phyloP scores from a whole-genome alignment of 345 rosid genomes.

The Moricandia arvensis region DNA sequence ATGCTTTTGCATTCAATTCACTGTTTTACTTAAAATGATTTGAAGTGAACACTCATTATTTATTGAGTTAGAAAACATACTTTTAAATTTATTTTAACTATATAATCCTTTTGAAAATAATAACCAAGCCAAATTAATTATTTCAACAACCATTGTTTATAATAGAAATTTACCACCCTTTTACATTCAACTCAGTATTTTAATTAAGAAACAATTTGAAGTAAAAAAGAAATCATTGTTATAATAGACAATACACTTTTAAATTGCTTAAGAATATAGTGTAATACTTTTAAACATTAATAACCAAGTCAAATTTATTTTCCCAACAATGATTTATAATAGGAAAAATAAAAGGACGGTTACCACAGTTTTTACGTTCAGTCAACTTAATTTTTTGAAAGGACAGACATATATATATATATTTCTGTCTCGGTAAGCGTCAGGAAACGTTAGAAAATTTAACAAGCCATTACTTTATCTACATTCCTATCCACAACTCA shows the following conservation, averaged over 20 bases:
- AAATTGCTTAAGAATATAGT: neutral
- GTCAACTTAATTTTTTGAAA: neutral
- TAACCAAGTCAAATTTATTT: neutral
- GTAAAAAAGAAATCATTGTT: neutral
- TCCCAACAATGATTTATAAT: neutral
- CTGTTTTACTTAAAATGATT: neutral
- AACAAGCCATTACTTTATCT: neutral
- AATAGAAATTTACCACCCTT: neutral
- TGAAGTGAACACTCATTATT: neutral
- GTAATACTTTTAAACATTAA: neutral
- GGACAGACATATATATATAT: neutral
- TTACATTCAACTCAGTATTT: neutral
- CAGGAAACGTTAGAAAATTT: neutral
- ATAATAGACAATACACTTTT: neutral
- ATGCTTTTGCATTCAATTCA: neutral
- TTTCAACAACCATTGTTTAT: constrained; percentile 5
- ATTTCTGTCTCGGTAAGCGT: too few relatives aligned
- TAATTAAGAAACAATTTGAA: neutral
- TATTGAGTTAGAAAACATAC: neutral
- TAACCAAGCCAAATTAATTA: neutral
- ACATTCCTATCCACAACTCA: constrained; percentile 16
- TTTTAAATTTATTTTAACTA: neutral
- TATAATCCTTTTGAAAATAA: neutral
- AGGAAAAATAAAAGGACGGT: neutral
- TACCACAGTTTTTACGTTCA: neutral